Conservation (phyloP, 306 rosid genomes). For the Chamaecrista fasciculata region DNA sequence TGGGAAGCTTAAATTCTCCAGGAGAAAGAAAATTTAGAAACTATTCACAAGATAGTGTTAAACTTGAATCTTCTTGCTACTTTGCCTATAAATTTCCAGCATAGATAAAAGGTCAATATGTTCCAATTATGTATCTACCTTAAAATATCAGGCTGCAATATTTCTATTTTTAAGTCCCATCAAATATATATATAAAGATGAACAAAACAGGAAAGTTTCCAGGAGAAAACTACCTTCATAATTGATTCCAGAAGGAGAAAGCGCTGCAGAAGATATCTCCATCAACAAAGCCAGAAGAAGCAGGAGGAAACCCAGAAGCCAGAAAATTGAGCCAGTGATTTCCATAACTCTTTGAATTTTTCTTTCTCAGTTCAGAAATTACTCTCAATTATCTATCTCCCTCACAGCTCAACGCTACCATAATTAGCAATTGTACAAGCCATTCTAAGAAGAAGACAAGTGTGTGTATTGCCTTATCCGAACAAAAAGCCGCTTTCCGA, state of each 20-base stretch:
- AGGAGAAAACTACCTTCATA: slow-evolving; percentile 71
- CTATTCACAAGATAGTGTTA: slow-evolving; percentile 7
- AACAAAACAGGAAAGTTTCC: background rate
- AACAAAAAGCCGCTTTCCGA: slow-evolving; percentile 35
- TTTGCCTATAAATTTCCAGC: slow-evolving; percentile 5
- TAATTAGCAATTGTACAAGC: slow-evolving; percentile 34
- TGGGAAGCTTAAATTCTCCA: slow-evolving; percentile 9
- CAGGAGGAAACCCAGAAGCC: slow-evolving; percentile 49
- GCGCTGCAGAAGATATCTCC: slow-evolving; percentile 71
- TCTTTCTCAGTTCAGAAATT: slow-evolving; percentile 27
- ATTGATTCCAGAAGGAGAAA: slow-evolving; percentile 96
- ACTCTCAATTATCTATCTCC: slow-evolving; percentile 24
- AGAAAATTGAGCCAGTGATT: slow-evolving; percentile 32
- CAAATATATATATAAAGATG: slow-evolving; percentile 13
- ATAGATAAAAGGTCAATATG: slow-evolving; percentile 20
- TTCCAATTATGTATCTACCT: slow-evolving; percentile 11
- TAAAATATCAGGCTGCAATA: slow-evolving; percentile 18
- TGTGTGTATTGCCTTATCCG: slow-evolving; percentile 43
- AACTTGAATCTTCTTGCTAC: slow-evolving; percentile 16
- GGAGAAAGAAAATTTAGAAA: slow-evolving; percentile 1
- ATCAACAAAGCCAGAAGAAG: slow-evolving; percentile 54
- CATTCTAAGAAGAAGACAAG: slow-evolving; percentile 45
- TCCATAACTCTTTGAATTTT: slow-evolving; percentile 57
- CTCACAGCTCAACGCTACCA: slow-evolving; percentile 43
- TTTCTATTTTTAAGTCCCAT: slow-evolving; percentile 9